phyloP scores from a whole-genome alignment of 805 yeast species.

The Wickerhamomyces pijperi region DNA sequence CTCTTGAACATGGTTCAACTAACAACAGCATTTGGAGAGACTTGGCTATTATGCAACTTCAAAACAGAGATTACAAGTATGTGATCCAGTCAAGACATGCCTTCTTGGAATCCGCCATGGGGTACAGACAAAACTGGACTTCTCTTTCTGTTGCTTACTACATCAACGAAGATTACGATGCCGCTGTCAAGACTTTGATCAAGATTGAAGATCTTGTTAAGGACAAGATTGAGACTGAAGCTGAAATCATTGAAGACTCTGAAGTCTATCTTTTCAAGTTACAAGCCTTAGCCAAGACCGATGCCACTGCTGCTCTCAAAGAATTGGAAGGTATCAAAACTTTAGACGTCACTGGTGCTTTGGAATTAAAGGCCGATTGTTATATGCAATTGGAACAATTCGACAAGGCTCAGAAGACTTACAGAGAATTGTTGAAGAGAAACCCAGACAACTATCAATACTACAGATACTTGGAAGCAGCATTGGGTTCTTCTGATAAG shows the following conservation, averaged over 20 bases:
- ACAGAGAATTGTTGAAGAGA: constrained; percentile 62
- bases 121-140: constrained; percentile 87
- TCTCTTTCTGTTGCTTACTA: constrained; percentile 79
- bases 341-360: constrained; percentile 46
- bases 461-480: constrained; percentile 53
- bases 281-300: constrained; percentile 49
- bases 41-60: constrained; percentile 68
- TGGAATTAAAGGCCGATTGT: constrained; percentile 60
- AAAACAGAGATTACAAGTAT: constrained; percentile 60
- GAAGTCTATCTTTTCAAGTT: constrained; percentile 73
- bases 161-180: constrained; percentile 51
- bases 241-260: constrained; percentile 66
- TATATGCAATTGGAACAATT: constrained; percentile 42
- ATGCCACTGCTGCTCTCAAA: constrained; percentile 28
- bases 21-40: constrained; percentile 78
- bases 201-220: constrained; percentile 68
- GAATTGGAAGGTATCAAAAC: constrained; percentile 51
- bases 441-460: constrained; percentile 73
- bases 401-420: constrained; percentile 57
- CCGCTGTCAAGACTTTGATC: constrained; percentile 60
- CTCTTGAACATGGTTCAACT: constrained; percentile 66
- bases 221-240: constrained; percentile 48
- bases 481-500: constrained; percentile 40
- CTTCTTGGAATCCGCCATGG: constrained; percentile 63
- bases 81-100: constrained; percentile 53